Percentiles rank a stretch among this genome's conserved stretches.
Conservation (phyloP, 371 early-diverging fungal species). For the Mortierella sp. region DNA sequence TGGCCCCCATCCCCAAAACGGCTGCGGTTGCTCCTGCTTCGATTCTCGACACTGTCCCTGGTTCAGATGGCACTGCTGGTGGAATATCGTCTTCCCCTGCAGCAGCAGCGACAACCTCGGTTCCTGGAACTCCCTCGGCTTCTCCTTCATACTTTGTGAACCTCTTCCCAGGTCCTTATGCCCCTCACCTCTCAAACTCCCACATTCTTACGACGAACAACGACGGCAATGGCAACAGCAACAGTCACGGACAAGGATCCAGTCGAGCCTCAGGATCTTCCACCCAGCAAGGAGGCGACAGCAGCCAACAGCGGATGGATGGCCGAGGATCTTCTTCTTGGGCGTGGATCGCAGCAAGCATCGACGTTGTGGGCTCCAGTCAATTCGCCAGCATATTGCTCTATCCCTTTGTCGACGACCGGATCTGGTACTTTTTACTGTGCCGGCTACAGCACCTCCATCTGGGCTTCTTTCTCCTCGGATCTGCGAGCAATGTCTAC, state of each 20-base stretch:
- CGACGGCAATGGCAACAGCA: neutral
- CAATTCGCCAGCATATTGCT: conserved; percentile 58
- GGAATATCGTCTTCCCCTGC: neutral
- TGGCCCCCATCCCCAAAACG: conserved; percentile 8
- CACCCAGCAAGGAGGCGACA: neutral
- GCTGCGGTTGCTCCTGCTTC: neutral
- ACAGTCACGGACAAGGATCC: neutral
- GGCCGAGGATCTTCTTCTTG: conserved; percentile 26
- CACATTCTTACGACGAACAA: conserved; percentile 19
- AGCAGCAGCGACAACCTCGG: neutral
- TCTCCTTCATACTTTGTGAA: conserved; percentile 28
- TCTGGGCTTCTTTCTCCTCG: conserved; percentile 73
- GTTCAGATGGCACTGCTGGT: neutral
- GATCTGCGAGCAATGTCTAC: conserved; percentile 69
- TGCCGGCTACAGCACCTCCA: conserved; percentile 72
- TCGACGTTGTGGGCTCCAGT: conserved; percentile 43
- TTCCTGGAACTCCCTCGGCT: conserved; percentile 6
- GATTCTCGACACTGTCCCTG: conserved; percentile 2
- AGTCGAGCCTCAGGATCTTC: neutral
- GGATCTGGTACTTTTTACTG: conserved; percentile 64
- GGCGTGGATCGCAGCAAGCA: conserved; percentile 58
- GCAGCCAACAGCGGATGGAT: conserved; percentile 22
- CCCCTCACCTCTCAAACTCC: conserved; percentile 27
- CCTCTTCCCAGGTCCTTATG: conserved; percentile 45
- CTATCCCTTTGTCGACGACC: conserved; percentile 67